Percentiles rank a stretch among this genome's conserved stretches.
phyloP scores from a whole-genome alignment of 495 filamentous ascomycete species.

The Penicillium fimorum region DNA sequence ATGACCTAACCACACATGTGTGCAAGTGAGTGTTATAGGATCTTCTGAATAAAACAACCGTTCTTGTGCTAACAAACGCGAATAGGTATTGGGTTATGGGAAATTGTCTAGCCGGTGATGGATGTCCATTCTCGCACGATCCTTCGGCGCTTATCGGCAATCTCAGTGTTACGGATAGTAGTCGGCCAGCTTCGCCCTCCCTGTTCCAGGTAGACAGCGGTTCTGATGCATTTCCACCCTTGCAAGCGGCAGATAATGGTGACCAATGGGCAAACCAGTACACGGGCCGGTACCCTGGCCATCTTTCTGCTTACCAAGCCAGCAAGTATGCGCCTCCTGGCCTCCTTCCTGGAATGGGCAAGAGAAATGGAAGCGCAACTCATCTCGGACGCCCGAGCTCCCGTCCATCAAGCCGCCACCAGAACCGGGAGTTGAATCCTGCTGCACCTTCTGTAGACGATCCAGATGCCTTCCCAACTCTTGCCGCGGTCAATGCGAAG shows the following conservation, averaged over 20 bases:
- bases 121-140: slow-evolving; percentile 97
- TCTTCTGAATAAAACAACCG: background rate
- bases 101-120: slow-evolving; percentile 90
- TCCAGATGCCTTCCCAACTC: slow-evolving; percentile 90
- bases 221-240: slow-evolving; percentile 81
- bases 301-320: slow-evolving; percentile 31
- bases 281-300: slow-evolving; percentile 38
- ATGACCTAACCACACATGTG: slow-evolving; percentile 90
- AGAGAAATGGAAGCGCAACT: slow-evolving; percentile 50
- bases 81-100: slow-evolving; percentile 92
- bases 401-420: slow-evolving; percentile 82
- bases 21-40: slow-evolving; percentile 78
- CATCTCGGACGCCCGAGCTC: slow-evolving; percentile 64
- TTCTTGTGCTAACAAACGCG: slow-evolving; percentile 5
- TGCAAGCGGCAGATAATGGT: slow-evolving; percentile 49
- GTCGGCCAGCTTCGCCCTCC: slow-evolving; percentile 29
- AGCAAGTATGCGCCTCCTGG: slow-evolving; percentile 29
- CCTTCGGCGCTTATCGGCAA: slow-evolving; percentile 74
- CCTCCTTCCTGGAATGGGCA: slow-evolving; percentile 41
- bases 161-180: slow-evolving; percentile 61
- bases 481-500: slow-evolving; percentile 78
- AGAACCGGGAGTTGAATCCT: slow-evolving; percentile 64
- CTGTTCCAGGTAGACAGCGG: slow-evolving; percentile 75
- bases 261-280: slow-evolving; percentile 63
- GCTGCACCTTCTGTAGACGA: slow-evolving; percentile 83